Conservation (phyloP, 2,329 filamentous ascomycete genomes). For the Epichloe festucae region DNA sequence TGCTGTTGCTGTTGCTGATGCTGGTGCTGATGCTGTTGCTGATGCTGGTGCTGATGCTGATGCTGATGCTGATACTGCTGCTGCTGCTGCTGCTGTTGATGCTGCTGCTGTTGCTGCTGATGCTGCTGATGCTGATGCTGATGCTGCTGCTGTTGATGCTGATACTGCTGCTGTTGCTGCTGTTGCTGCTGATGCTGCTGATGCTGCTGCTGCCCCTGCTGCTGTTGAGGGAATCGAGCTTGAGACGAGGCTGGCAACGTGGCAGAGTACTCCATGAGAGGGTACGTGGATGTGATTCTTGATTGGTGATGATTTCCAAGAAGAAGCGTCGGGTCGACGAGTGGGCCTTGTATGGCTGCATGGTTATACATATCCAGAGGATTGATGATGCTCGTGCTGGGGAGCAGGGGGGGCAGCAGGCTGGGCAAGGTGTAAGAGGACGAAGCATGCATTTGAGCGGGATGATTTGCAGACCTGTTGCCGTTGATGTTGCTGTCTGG, state of each 20-base stretch:
- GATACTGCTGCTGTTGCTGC: accelerated
- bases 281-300: neutral
- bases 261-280: neutral
- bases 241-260: neutral
- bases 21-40: no score
- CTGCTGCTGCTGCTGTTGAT: accelerated
- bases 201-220: no score
- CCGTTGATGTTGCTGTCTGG: neutral
- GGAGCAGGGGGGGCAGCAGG: neutral
- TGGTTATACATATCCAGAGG: neutral
- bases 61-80: accelerated
- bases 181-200: accelerated
- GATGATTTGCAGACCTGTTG: neutral
- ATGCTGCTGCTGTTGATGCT: accelerated
- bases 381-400: neutral
- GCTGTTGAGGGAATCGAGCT: no score
- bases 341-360: neutral
- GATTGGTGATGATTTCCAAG: neutral
- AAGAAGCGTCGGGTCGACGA: neutral
- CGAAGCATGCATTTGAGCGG: neutral
- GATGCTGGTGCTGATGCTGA: no score
- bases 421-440: neutral
- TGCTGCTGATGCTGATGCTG: accelerated
- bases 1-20: neutral
- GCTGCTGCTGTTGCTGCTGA: accelerated